Base-by-base conservation (phyloP, 169 alveolate genomes). In the Plasmodium relictum region DNA sequence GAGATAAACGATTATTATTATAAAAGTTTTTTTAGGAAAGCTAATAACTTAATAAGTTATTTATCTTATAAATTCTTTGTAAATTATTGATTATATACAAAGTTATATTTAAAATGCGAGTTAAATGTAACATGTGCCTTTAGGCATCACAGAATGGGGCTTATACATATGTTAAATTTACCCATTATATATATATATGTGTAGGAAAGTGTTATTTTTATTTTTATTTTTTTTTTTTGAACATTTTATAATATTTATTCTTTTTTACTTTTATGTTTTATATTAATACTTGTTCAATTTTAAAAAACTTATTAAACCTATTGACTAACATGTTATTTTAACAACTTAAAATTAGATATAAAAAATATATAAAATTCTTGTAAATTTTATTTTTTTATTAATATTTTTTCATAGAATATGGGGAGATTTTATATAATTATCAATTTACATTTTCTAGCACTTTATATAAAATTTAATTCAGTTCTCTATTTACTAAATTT, bases 91-190 rank as follows among this genome's bases (percentile, higher is more conserved):
- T 65, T 22, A 31, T 44, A 26, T 66, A 56, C 61, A 69, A 69
- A 48, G 70, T 59, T 72, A 14, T 71, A 80, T 80, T 58, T 68
- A 62, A 80, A 80, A 66, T 44, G 61, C 69, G 90, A 80, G 90
- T 80, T 37, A 22, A 65, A 80, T 80, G 80, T 80, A 80, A 69
- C 90, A 58, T 80, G 85, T 80, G 90, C 59, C 68, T 8, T 44
- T 31, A 31, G 56, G 59, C 90, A 80, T 80, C 65, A 80, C 90
- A n/a, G 63, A 80, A 80, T 80, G 90, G 90, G 90, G 90, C 90
- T 68, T 80, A 80, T 80, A 80, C 73, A 39, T 80, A 80, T 68
- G 90, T 80, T 80, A 80, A 80, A 80, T 80, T 66, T 62, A 42
- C 44, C 41, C n/a, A 37, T 66, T 65, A 14, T 65, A 41, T 66